phyloP scores from a whole-genome alignment of 2,329 filamentous ascomycete species.

The Tolypocladium paradoxum region DNA sequence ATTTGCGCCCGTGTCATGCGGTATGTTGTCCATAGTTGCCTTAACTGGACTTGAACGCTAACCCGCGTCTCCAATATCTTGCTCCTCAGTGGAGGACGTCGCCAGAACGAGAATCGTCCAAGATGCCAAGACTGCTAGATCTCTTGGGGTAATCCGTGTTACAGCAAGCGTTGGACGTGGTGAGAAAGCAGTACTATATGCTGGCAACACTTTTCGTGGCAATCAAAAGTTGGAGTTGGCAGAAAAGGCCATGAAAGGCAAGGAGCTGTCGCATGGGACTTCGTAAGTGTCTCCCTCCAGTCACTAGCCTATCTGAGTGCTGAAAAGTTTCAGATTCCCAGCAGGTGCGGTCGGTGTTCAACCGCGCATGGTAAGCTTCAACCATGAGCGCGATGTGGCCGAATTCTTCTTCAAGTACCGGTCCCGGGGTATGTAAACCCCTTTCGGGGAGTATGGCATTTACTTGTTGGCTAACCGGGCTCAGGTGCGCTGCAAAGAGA shows the following conservation, averaged over 20 bases:
- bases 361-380: background rate
- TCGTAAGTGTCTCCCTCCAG: constrained; percentile 3
- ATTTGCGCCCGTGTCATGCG: constrained; percentile 7
- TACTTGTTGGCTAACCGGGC: background rate
- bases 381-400: background rate
- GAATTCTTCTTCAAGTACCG: constrained; percentile 11
- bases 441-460: background rate
- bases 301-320: background rate
- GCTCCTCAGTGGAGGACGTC: constrained; percentile 5
- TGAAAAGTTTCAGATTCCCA: background rate
- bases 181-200: background rate
- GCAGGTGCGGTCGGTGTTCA: too few species aligned
- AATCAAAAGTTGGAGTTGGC: background rate
- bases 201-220: background rate
- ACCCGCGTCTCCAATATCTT: background rate
- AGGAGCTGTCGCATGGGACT: constrained; percentile 12
- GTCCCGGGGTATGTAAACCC: constrained; percentile 8
- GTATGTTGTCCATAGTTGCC: background rate
- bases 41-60: background rate
- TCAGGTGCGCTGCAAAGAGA: constrained; percentile 11
- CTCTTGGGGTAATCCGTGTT: constrained; percentile 10
- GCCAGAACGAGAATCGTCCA: background rate
- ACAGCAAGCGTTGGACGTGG: rapidly evolving
- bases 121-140: background rate
- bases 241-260: constrained; percentile 17